A percentile compares a stretch with the other conserved stretches of the same genome.
Evolutionary conservation across 2,329 filamentous ascomycete species (phyloP).

Genomic region (Fusarium sarcochroum): DNA sequence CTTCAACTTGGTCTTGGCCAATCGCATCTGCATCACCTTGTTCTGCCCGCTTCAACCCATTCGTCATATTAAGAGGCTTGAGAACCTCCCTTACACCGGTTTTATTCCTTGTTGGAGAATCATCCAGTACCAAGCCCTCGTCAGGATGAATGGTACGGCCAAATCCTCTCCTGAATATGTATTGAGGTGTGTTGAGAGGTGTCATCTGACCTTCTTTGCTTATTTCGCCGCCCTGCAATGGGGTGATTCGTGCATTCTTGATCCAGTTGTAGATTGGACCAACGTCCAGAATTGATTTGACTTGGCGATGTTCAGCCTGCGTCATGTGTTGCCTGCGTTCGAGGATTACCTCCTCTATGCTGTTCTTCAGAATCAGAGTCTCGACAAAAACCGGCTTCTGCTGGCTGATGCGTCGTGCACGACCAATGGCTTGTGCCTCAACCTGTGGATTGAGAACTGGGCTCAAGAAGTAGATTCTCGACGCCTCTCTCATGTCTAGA

Average conservation of each 20-base stretch:
- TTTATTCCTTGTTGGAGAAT: constrained; percentile 33
- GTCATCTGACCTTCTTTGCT: constrained; percentile 64
- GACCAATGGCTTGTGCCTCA: constrained; percentile 92
- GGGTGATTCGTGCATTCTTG: constrained; percentile 63
- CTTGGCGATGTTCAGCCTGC: constrained; percentile 70
- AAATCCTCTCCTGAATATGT: constrained; percentile 66
- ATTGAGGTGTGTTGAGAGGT: constrained; percentile 60
- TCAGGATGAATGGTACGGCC: constrained; percentile 60
- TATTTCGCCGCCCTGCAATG: constrained; percentile 46
- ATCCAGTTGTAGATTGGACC: constrained; percentile 72
- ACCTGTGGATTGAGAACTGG: constrained; percentile 88
- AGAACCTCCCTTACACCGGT: constrained; percentile 12
- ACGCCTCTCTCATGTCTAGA: constrained; percentile 86
- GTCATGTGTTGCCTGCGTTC: constrained; percentile 82
- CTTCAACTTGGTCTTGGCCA: constrained; percentile 16
- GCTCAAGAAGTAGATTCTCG: constrained; percentile 89
- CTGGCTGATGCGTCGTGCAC: constrained; percentile 90
- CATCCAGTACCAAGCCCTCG: constrained; percentile 59
- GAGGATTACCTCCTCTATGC: constrained; percentile 88
- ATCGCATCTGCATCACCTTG: constrained; percentile 31
- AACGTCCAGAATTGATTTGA: constrained; percentile 71
- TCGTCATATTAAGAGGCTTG: constrained; percentile 24
- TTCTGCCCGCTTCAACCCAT: constrained; percentile 47
- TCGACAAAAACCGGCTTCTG: constrained; percentile 84
- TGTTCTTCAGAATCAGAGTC: constrained; percentile 83